Evolutionary conservation across 306 rosid genomes (phyloP).

Genomic region (Quercus cerris): DNA sequence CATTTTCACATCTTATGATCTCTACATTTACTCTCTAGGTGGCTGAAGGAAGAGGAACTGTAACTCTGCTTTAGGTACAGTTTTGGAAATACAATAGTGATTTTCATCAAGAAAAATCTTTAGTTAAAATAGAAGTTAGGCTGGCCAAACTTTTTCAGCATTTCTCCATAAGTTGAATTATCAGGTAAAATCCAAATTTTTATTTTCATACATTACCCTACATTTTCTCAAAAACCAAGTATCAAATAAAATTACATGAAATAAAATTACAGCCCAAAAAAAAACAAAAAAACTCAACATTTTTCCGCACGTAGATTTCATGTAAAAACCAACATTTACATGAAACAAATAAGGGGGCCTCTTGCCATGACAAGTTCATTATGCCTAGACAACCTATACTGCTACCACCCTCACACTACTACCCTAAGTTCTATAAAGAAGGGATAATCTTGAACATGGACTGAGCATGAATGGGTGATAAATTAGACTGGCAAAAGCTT

Average conservation of each 20-base stretch:
- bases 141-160: too few species aligned
- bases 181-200: too few species aligned
- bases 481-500: slow-evolving; percentile 70
- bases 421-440: slow-evolving; percentile 14
- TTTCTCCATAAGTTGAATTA: too few species aligned
- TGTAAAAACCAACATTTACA: slow-evolving; percentile 27
- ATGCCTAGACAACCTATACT: not conserved
- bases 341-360: not conserved
- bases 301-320: slow-evolving; percentile 24
- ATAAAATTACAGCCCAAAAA: not conserved
- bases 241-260: too few species aligned
- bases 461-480: slow-evolving; percentile 60
- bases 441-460: slow-evolving; percentile 65
- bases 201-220: too few species aligned
- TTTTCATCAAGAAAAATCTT: too few species aligned
- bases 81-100: too few species aligned
- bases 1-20: not conserved
- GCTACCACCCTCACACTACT: not conserved
- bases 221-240: too few species aligned
- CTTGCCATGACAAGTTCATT: not conserved
- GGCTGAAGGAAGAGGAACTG: not conserved
- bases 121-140: too few species aligned
- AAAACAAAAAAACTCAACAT: slow-evolving; percentile 7
- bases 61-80: too few species aligned
- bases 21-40: not conserved